phyloP scores from a whole-genome alignment of 768 basidiomycete genomes.

The Suillus ampliporus region DNA sequence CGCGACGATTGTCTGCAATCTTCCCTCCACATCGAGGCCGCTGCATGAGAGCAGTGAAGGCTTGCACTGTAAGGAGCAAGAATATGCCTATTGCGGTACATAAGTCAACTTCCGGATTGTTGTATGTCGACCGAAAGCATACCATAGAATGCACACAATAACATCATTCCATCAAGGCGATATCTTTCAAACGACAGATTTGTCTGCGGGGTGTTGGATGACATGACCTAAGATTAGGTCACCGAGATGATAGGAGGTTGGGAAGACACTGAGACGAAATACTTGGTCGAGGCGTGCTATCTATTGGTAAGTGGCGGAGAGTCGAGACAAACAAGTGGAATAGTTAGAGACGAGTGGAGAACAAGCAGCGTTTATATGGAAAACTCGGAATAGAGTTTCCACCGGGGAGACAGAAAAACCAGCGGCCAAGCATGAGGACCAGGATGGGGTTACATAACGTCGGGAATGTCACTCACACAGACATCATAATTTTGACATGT shows the following conservation, averaged over 20 bases:
- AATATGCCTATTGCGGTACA: slow-evolving; percentile 22
- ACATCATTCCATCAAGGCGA: slow-evolving; percentile 28
- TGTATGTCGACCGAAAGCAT: not conserved
- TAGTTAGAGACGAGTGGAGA: not conserved
- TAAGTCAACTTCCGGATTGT: not conserved
- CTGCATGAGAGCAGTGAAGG: slow-evolving; percentile 11
- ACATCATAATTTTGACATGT: not conserved
- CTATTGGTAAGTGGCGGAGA: not conserved
- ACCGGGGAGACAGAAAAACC: not conserved
- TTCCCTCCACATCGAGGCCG: slow-evolving; percentile 10
- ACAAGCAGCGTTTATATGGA: not conserved
- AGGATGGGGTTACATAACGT: no score
- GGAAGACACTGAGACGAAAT: not conserved
- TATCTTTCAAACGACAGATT: slow-evolving; percentile 33
- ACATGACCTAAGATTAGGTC: slow-evolving; percentile 17
- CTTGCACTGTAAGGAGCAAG: slow-evolving; percentile 26
- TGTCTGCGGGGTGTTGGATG: slow-evolving; percentile 20
- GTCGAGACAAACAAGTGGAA: no score
- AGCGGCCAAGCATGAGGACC: not conserved
- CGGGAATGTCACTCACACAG: not conserved
- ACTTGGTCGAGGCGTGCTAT: not conserved
- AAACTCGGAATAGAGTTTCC: not conserved
- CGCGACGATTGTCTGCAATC: slow-evolving; percentile 3
- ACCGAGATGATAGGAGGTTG: not conserved
- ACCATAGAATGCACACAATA: slow-evolving; percentile 26